phyloP scores from a whole-genome alignment of 1,139 yeast genomes.

The Arxiozyma slooffiae region DNA sequence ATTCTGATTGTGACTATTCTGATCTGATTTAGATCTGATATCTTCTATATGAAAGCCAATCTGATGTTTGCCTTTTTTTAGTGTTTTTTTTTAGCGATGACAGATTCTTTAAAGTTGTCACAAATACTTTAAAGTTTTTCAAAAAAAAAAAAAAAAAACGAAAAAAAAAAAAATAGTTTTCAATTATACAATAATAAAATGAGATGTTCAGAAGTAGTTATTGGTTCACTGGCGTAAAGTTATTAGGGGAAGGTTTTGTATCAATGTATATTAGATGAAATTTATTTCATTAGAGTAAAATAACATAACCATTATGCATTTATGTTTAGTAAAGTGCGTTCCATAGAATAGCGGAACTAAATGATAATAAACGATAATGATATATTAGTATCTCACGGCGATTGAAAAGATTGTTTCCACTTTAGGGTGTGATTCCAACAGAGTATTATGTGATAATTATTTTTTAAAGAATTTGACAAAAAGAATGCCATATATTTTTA shows the following conservation, averaged over 20 bases:
- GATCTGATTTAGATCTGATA: not conserved
- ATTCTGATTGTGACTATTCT: too few species aligned
- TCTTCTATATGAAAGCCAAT: not conserved
- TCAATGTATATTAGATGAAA: not conserved
- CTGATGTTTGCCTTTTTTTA: not conserved
- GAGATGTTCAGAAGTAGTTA: not conserved
- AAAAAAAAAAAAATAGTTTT: too few species aligned
- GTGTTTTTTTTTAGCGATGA: too few species aligned
- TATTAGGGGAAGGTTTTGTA: too few species aligned
- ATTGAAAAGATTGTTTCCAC: not conserved
- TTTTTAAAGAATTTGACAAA: not conserved
- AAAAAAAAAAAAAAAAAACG: too few species aligned
- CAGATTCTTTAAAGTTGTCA: not conserved
- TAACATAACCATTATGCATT: not conserved
- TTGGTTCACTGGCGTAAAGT: too few species aligned
- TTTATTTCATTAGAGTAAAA: too few species aligned
- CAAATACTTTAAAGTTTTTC: too few species aligned
- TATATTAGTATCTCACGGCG: not conserved
- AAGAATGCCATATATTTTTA: not conserved
- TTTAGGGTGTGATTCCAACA: too few species aligned
- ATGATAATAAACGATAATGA: not conserved
- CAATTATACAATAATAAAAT: too few species aligned
- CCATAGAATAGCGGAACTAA: not conserved
- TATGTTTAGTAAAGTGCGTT: not conserved
- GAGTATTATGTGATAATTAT: not conserved